Evolutionary conservation across 2,329 filamentous ascomycete species (phyloP), one percentile per base, ranked within the genome.

Genomic region (Ascochyta lentis): DNA sequence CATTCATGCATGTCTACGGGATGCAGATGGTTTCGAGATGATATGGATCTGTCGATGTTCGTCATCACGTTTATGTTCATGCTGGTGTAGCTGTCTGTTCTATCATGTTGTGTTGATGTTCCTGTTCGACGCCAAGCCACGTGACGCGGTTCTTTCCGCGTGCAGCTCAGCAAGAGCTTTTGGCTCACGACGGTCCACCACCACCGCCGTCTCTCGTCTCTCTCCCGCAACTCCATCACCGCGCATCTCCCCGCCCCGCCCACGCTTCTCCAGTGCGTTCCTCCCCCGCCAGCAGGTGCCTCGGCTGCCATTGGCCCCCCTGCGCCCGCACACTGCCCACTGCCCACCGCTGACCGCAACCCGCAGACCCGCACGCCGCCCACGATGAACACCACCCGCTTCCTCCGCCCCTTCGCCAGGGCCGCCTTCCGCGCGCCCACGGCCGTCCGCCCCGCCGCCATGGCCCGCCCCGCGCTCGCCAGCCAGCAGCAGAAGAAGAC

Each of bases 321-420:
- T 19, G 61, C 49, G 47, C 49, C 59, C 58, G 24, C 39, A 10
- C 27, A 10, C 42, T 61, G 45, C 63, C 59, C 27, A 10, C 42
- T 61, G 45, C 63, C 59, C 60, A 59, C 63, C 65, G 69, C 72
- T 75, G 65, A 73, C 70, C 60, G 45, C 59, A 62, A 54, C 56
- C 59, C 12, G 12, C 12, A 31, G 29, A 31, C 44, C 19, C 54
- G 22, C 55, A 64, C 65, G 73, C 64, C 69, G 69, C 69, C 73
- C 71, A 73, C 41, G 63, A 77, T 77, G 75, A 76, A 76, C 72
- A 69, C 75, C 67, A 69, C 75, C 67, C 75, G 75, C 56, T 67
- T 78, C 66, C 64, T 77, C 69, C 76, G 76, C 63, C 76, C 76
- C 56, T 67, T 77, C 63, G 68, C 73, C 49, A 73, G 75, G 71